Conservation (phyloP, 345 rosid genomes). For the Euphorbia lathyris region DNA sequence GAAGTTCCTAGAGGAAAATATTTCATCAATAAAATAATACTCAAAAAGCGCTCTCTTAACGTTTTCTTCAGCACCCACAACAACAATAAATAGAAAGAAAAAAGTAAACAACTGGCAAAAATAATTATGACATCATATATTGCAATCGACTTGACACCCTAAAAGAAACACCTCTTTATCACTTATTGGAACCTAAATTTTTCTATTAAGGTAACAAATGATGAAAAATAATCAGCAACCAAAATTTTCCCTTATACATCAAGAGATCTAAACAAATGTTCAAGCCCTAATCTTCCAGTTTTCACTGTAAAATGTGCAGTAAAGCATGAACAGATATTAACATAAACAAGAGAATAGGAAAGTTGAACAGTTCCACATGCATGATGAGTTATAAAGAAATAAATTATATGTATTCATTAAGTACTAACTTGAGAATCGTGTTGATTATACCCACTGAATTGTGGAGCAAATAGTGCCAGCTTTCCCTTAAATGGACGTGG, state of each 20-base stretch:
- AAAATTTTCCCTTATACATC: neutral
- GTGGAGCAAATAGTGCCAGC: conserved; percentile 88
- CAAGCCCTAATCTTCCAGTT: neutral
- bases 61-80: neutral
- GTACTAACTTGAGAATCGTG: conserved; percentile 91
- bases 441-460: conserved; percentile 95
- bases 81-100: neutral
- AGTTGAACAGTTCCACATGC: neutral
- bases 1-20: conserved; percentile 60
- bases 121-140: neutral
- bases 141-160: neutral
- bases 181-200: neutral
- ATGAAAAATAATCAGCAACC: neutral
- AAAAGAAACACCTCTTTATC: neutral
- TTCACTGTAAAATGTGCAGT: neutral
- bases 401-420: conserved; percentile 5
- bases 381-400: neutral
- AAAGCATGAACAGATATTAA: neutral
- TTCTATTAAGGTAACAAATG: neutral
- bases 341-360: neutral
- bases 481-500: conserved; percentile 82
- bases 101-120: neutral
- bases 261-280: neutral
- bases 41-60: neutral
- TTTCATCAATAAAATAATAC: neutral